Evolutionary conservation across 495 filamentous ascomycete genomes (phyloP).

Genomic region (Penicillium canescens): DNA sequence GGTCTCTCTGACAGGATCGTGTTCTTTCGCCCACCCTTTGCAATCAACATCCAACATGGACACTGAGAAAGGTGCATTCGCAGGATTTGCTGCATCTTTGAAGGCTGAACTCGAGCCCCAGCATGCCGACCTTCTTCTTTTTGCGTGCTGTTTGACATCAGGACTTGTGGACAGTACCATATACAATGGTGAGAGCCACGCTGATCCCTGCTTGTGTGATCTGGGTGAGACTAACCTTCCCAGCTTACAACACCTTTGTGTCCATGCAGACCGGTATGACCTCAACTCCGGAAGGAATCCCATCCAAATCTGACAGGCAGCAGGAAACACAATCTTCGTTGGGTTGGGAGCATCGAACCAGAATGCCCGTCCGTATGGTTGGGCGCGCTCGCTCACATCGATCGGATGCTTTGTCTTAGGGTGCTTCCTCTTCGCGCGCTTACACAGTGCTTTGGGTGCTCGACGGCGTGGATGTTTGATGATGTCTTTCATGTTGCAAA

Average conservation of each 20-base stretch:
- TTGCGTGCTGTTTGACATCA: conserved; percentile 50
- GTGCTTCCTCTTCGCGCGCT: conserved; percentile 43
- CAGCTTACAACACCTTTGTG: conserved; percentile 55
- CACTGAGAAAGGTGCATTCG: conserved; percentile 2
- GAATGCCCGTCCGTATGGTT: conserved; percentile 51
- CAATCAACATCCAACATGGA: conserved; percentile 2
- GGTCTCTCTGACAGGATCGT: background rate
- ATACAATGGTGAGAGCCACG: conserved; percentile 37
- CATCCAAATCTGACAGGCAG: background rate
- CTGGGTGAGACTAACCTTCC: conserved; percentile 4
- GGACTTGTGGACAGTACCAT: conserved; percentile 54
- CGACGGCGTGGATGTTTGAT: conserved; percentile 49
- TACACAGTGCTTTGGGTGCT: conserved; percentile 30
- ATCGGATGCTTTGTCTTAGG: conserved; percentile 55
- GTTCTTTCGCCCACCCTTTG: background rate
- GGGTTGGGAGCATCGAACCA: conserved; percentile 58
- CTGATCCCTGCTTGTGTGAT: too few relatives aligned
- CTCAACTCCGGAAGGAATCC: background rate
- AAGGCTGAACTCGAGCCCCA: conserved; percentile 33
- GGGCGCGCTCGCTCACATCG: conserved; percentile 57
- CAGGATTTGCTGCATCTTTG: conserved; percentile 21
- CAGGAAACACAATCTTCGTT: conserved; percentile 63
- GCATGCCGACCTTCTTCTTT: conserved; percentile 43
- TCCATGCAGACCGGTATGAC: conserved; percentile 54
- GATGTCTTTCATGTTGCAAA: conserved; percentile 56